Evolutionary conservation across 352 stramenopile genomes (phyloP).

Genomic region (Pythium oligandrum): DNA sequence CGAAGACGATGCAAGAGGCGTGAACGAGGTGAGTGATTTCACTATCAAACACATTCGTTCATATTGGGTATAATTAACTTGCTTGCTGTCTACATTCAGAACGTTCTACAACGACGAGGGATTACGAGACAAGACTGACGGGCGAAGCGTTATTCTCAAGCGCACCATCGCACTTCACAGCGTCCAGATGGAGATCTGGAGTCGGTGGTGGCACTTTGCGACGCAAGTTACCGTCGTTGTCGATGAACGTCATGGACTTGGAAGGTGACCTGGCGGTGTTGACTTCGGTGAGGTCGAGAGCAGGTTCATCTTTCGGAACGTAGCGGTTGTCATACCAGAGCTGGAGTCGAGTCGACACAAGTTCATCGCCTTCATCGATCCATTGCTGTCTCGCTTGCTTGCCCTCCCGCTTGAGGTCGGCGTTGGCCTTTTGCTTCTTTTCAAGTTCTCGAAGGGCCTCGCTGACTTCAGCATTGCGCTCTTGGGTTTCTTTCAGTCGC

Average conservation of each 20-base stretch:
- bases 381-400: constrained; percentile 26
- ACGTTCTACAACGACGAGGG: too few species aligned
- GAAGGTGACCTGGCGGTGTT: constrained; percentile 35
- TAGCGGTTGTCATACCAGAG: constrained; percentile 25
- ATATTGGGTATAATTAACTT: too few species aligned
- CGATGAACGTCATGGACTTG: constrained; percentile 36
- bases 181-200: too few species aligned
- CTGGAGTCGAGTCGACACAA: constrained; percentile 22
- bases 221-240: constrained; percentile 41
- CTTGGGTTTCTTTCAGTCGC: constrained; percentile 6
- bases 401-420: constrained; percentile 27
- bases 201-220: constrained; percentile 12
- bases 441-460: constrained; percentile 6
- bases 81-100: too few species aligned
- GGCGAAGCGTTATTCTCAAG: too few species aligned
- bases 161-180: too few species aligned
- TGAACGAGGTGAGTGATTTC: too few species aligned
- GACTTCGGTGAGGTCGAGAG: constrained; percentile 30
- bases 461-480: constrained; percentile 2
- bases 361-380: constrained; percentile 27
- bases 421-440: constrained; percentile 24
- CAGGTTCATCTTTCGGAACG: constrained; percentile 14
- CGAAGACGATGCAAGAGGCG: too few species aligned
- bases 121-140: too few species aligned
- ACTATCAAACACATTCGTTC: too few species aligned